Evolutionary conservation across 495 filamentous ascomycete genomes (phyloP), one percentile per base, ranked within the genome.

Genomic region (Penicillium cataractarum): DNA sequence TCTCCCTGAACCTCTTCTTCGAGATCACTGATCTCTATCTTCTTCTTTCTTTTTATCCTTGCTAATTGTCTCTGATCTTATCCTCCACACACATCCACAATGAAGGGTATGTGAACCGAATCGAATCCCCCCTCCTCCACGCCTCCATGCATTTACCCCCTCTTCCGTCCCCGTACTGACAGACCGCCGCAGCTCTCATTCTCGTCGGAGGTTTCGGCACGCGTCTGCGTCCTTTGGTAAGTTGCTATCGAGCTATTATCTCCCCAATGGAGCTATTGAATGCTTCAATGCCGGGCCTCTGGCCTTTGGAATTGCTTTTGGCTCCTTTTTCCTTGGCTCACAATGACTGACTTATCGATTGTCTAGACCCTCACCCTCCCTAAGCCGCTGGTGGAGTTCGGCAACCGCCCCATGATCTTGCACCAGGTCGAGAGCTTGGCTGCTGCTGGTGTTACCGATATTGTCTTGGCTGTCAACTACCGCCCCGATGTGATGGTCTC

Each of bases 181-280:
- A 49, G 42, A 58, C 63, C 46, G 54, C 33, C 62, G 68, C 76
- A 99, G 95, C 95, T 78, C 88, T 99, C 73, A 98, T 99, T 89
- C 94, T 99, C 74, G 95, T 99, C 78, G 95, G 95, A 83, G 95
- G 95, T 74, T 99, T 98, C 80, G 95, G 95, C 75, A 99, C 95
- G 78, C 94, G 95, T 79, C 88, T 99, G 67, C 91, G 95, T 75
- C 95, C 95, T 79, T 85, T 99, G 80, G 93, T 97, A 91, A 79
- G 92, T 87, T 33, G 64, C 62, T 68, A 55, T 61, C 35, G 56
- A 70, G 58, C 66, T 29, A 19, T 12, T 22, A 49, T 54, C 56
- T 39, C 22, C n/a, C 40, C 24, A 55, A 67, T 68, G 65, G 62
- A 62, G 44, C 29, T 6, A 46, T 42, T 32, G 48, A 49, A 63